These are phyloP conservation scores for Schizothecium vesticola DNA, from an alignment of 495 filamentous ascomycete genomes.

Conservation along the genomic window DNA sequence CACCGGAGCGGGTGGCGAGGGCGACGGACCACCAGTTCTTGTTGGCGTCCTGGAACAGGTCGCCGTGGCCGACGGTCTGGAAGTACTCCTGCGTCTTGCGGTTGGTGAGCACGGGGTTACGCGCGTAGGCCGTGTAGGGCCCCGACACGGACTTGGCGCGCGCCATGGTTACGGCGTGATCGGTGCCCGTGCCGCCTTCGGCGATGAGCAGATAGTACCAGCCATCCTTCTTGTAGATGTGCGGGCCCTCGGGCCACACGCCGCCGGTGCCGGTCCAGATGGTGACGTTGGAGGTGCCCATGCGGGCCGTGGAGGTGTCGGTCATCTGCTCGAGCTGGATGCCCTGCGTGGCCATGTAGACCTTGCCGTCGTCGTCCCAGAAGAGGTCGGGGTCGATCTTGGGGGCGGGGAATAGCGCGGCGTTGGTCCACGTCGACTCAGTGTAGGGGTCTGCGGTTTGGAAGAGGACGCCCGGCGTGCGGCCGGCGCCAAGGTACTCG, in stretches of 20 bases:
- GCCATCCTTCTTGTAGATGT: conserved; percentile 52
- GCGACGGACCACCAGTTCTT: conserved; percentile 52
- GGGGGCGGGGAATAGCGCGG: conserved; percentile 29
- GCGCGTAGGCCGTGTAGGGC: conserved; percentile 45
- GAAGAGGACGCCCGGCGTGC: conserved; percentile 28
- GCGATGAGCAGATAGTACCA: conserved; percentile 56
- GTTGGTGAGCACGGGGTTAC: conserved; percentile 50
- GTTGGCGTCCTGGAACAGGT: conserved; percentile 44
- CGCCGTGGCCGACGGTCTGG: conserved; percentile 46
- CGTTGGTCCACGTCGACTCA: conserved; percentile 34
- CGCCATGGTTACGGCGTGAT: conserved; percentile 47
- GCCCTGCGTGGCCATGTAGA: conserved; percentile 37
- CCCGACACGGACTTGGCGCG: conserved; percentile 39
- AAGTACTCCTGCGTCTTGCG: conserved; percentile 43
- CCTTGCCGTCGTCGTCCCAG: conserved; percentile 43
- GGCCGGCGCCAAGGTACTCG: conserved; percentile 27
- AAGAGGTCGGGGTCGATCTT: conserved; percentile 41
- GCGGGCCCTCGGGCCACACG: conserved; percentile 55
- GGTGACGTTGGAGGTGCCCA: conserved; percentile 29
- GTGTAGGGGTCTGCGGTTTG: conserved; percentile 25
- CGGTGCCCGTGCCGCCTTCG: conserved; percentile 54
- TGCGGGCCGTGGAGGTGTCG: conserved; percentile 20
- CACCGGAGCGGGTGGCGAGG: conserved; percentile 42
- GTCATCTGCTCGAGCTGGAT: conserved; percentile 41
- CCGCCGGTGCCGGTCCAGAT: conserved; percentile 53